Evolutionary conservation across 768 basidiomycete species (phyloP).

Genomic region (Suillus discolor): DNA sequence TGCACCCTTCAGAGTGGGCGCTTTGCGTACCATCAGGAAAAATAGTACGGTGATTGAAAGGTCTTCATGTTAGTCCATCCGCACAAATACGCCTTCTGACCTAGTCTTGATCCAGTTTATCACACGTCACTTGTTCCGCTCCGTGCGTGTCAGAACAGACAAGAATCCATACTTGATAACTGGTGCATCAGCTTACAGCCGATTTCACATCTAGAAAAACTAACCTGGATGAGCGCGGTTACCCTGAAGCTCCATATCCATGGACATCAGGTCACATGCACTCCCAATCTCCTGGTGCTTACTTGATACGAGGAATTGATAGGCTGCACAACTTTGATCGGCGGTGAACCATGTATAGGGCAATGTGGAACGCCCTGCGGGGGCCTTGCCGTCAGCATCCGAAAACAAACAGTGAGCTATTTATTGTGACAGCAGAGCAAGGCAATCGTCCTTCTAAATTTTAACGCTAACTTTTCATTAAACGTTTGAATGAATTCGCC

Average conservation of each 20-base stretch:
- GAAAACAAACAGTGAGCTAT: background rate
- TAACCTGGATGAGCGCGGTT: background rate
- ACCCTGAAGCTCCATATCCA: background rate
- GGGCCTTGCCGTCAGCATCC: background rate
- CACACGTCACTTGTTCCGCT: background rate
- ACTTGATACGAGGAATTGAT: background rate
- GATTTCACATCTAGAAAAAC: constrained; percentile 1
- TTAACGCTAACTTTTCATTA: background rate
- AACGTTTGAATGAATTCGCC: background rate
- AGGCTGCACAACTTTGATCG: background rate
- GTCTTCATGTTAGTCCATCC: background rate
- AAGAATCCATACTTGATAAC: too few species aligned
- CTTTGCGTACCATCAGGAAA: constrained; percentile 22
- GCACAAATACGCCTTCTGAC: background rate
- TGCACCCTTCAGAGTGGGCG: constrained; percentile 14
- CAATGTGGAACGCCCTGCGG: background rate
- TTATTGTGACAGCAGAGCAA: background rate
- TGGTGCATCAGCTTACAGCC: background rate
- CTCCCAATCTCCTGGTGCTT: background rate
- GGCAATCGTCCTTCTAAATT: background rate
- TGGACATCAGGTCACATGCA: background rate
- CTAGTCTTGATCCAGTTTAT: background rate
- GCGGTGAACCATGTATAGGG: background rate
- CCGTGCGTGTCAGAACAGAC: background rate
- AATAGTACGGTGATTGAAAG: constrained; percentile 14